Base-by-base conservation (phyloP, 2,329 filamentous ascomycete species). In the Apiospora sp. region DNA sequence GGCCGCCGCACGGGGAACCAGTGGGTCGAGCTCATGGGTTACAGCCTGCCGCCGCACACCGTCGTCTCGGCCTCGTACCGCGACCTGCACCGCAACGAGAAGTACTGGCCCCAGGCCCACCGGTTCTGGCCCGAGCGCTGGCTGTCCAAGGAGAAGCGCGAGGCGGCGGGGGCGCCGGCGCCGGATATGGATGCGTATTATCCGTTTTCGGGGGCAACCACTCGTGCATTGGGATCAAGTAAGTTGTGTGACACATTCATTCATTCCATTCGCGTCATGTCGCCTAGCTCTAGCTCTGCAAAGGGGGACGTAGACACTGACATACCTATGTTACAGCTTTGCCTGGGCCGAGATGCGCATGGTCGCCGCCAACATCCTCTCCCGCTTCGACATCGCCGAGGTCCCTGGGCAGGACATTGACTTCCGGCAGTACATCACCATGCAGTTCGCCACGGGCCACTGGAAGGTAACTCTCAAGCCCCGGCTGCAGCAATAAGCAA, bases 1-100 rank as follows among this genome's bases (percentile, higher is more conserved):
- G 68, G 68, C 46, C 68, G 68, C 27, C 68, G 68, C 46, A 69
- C 68, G 24, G 68, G 68, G 1, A 49, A 54, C 68, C 68, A 51
- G 44, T 69, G 68, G 68, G 22, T 51, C 46, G 46, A 48, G 43
- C 24, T 69, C 22, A 41, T 51, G 27, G 68, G 68, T 19, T 69
- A 34, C 30, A 22, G n/a, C 30, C 24, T 69, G 27, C 68, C 68
- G 43, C 68, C 46, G 43, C 46, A 69, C 30, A 69, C 68, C 24
- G 68, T 69, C 30, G 46, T 69, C 46, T 69, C 68, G 68, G 68
- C 68, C 12, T 69, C 68, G 68, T 69, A 69, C 46, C 68, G 68
- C 46, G 44, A 69, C 30, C 68, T 69, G 24, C 68, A 69, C 68
- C 68, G 68, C 68, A 69, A 69, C 30, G 68, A 54, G 27, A 16